Base-by-base conservation (phyloP, 140 eudicot species). In the Stevia rebaudiana region DNA sequence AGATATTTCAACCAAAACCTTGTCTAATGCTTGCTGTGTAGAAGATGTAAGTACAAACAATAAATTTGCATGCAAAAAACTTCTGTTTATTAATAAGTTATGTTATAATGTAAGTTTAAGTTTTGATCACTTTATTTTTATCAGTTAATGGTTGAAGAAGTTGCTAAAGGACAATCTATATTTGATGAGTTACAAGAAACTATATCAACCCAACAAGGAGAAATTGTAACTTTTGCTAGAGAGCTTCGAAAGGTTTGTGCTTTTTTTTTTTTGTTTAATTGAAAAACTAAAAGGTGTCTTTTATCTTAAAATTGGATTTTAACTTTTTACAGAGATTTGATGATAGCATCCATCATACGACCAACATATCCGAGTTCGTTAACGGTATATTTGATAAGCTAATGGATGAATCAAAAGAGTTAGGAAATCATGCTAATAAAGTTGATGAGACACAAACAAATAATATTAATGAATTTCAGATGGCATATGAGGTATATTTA, bases 221-320 rank as follows among this genome's bases (percentile, higher is more conserved):
- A 94, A 75, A 76, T 86, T 81, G 83, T 92, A 48, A 50, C 74
- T 46, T 94, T 94, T 63, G 97, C 97, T 42, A 89, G 94, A 61
- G 99, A 94, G 77, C 90, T 94, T 51, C 94, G 94, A 15, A 86
- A 94, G 99, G 99, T 94, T 78, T 67, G 68, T 17, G 8, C 25
- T 67, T 18, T 17, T 63, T n/a, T 33, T 67, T 18, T 17, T 63
- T n/a, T 33, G 37, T 49, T 67, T 39, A 5, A 25, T 15, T 8
- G 49, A 47, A 57, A 57, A 8, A 16, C 31, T 57, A 31, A 33
- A 55, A 13, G 41, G 13, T 17, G 12, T 47, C 47, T 33, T 19
- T 8, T 22, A 21, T 19, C 51, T 56, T 15, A 4, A 21, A 9
- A 7, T 13, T 52, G 41, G 25, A 47, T 15, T 62, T 24, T 21